Conservation (phyloP, 306 rosid species). For the Quercus dentata region DNA sequence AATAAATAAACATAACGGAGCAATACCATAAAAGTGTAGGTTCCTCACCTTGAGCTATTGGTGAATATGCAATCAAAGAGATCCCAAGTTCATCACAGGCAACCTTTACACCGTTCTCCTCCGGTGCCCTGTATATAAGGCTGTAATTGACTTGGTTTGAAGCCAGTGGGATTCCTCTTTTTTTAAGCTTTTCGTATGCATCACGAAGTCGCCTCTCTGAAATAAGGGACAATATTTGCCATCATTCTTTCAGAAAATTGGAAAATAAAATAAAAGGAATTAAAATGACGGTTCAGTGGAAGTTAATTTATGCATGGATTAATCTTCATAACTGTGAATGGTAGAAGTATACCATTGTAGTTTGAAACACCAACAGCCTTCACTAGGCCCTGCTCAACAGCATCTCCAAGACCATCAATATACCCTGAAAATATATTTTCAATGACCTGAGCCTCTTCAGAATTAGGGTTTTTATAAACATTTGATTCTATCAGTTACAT, state of each 20-base stretch:
- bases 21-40: background rate
- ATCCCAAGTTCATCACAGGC: slow-evolving; percentile 92
- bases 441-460: slow-evolving; percentile 23
- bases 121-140: slow-evolving; percentile 80
- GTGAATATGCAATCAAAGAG: slow-evolving; percentile 88
- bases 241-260: background rate
- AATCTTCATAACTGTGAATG: background rate
- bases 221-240: background rate
- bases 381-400: slow-evolving; percentile 95
- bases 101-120: slow-evolving; percentile 82
- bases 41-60: slow-evolving; percentile 82
- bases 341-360: slow-evolving; percentile 54
- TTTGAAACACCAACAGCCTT: slow-evolving; percentile 98
- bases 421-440: slow-evolving; percentile 56
- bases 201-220: slow-evolving; percentile 73
- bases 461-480: slow-evolving; percentile 7
- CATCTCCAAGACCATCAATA: slow-evolving; percentile 93
- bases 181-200: slow-evolving; percentile 62
- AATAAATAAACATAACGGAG: background rate
- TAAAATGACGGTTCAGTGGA: background rate
- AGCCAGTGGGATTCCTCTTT: slow-evolving; percentile 88
- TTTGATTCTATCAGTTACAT: slow-evolving; percentile 9
- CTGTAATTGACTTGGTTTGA: slow-evolving; percentile 96
- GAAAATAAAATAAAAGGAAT: background rate
- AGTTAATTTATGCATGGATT: background rate